phyloP scores from a whole-genome alignment of 768 basidiomycete genomes.

The Phanerochaete carnosa region DNA sequence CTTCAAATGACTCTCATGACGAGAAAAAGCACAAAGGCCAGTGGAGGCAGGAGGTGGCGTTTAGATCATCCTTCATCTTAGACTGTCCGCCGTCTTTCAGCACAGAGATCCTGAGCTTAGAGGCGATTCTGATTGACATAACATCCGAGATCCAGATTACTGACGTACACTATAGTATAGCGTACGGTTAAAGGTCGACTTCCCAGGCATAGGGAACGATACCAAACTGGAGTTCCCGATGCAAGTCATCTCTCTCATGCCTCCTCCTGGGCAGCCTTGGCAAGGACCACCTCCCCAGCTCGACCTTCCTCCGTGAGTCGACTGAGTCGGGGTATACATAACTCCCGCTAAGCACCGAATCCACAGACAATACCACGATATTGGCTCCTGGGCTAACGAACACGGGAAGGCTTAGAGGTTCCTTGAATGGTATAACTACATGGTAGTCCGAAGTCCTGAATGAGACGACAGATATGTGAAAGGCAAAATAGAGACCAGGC shows the following conservation, averaged over 20 bases:
- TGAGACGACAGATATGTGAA: not conserved
- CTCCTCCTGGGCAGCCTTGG: not conserved
- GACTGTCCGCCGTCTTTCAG: not conserved
- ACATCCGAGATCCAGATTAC: not conserved
- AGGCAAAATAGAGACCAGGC: not conserved
- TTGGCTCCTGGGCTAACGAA: not conserved
- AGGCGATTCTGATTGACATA: not conserved
- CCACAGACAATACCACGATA: not conserved
- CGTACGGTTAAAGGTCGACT: not conserved
- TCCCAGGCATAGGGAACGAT: not conserved
- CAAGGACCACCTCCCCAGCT: not conserved
- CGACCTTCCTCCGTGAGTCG: not conserved
- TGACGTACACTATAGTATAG: not conserved
- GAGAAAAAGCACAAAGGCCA: not conserved
- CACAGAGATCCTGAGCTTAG: not conserved
- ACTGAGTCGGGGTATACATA: too few relatives aligned
- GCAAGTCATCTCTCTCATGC: not conserved
- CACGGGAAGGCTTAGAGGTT: constrained; percentile 2
- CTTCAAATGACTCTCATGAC: constrained; percentile 1
- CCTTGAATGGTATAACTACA: not conserved
- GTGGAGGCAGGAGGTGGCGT: not conserved
- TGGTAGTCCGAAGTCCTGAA: not conserved
- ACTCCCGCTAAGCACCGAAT: not conserved
- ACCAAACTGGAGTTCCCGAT: not conserved
- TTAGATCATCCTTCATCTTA: not conserved